Percentiles rank a stretch among this genome's conserved stretches.
These are phyloP conservation scores for Pyrenophora seminiperda DNA, from an alignment of 2,329 filamentous ascomycete species.

Conservation along the genomic window DNA sequence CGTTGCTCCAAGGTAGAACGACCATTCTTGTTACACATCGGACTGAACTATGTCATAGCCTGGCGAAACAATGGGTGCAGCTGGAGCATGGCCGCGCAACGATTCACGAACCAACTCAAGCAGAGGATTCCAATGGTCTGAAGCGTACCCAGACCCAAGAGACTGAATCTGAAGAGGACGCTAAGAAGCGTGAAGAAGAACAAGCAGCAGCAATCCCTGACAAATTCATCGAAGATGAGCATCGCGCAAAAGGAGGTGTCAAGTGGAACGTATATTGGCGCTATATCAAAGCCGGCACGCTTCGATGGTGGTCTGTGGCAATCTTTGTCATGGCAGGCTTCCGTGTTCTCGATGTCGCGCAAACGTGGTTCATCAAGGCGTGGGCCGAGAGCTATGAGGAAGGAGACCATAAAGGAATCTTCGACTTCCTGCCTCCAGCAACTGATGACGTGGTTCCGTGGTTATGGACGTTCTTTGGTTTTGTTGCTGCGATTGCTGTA, in stretches of 20 bases:
- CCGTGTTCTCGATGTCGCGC: slow-evolving; percentile 67
- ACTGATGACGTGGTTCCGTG: slow-evolving; percentile 71
- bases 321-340: slow-evolving; percentile 67
- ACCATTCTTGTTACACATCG: slow-evolving; percentile 68
- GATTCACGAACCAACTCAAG: slow-evolving; percentile 49
- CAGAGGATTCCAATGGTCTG: slow-evolving; percentile 53
- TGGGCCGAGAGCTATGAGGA: slow-evolving; percentile 78
- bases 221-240: slow-evolving; percentile 80
- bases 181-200: slow-evolving; percentile 43
- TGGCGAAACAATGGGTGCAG: slow-evolving; percentile 76
- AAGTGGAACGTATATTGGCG: slow-evolving; percentile 78
- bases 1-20: slow-evolving; percentile 59
- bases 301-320: slow-evolving; percentile 73
- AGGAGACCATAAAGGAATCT: slow-evolving; percentile 35
- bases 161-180: slow-evolving; percentile 43
- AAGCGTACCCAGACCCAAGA: slow-evolving; percentile 47
- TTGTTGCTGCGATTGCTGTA: slow-evolving; percentile 52
- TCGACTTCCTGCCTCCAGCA: slow-evolving; percentile 66
- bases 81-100: slow-evolving; percentile 65
- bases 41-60: slow-evolving; percentile 70
- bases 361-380: slow-evolving; percentile 82
- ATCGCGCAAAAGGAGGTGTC: slow-evolving; percentile 75
- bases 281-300: slow-evolving; percentile 80
- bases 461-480: slow-evolving; percentile 70
- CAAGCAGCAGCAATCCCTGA: slow-evolving; percentile 64